Conservation (phyloP, 2,329 filamentous ascomycete genomes). For the Sarocladium kiliense region DNA sequence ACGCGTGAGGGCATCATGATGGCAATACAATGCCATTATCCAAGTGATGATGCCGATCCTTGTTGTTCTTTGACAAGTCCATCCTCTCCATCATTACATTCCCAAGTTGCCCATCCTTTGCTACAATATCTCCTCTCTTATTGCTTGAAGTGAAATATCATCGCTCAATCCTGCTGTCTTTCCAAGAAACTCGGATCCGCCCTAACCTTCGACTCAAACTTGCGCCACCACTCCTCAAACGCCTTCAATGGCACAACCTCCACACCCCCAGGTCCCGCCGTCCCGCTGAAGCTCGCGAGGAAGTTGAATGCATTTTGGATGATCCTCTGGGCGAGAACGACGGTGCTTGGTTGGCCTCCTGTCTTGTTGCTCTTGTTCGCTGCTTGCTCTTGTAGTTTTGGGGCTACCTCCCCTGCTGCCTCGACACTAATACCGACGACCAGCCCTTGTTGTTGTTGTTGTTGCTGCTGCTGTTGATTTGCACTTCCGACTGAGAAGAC, state of each 20-base stretch:
- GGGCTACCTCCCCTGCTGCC: conserved; percentile 63
- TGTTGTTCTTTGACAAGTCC: background rate
- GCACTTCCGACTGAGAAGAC: conserved; percentile 69
- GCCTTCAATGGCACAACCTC: conserved; percentile 92
- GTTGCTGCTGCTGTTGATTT: conserved; percentile 16
- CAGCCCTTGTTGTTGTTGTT: conserved; percentile 34
- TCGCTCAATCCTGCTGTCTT: conserved; percentile 34
- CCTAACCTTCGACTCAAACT: conserved; percentile 85
- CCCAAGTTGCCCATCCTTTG: too few species aligned
- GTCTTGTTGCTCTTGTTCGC: conserved; percentile 20
- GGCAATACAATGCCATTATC: too few species aligned
- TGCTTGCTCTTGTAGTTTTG: conserved; percentile 58
- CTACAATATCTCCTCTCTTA: background rate
- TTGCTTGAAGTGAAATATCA: background rate
- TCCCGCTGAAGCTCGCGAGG: conserved; percentile 76
- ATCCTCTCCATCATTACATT: background rate
- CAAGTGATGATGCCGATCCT: too few species aligned
- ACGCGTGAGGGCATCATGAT: too few species aligned
- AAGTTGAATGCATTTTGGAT: conserved; percentile 98
- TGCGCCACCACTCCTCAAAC: conserved; percentile 97
- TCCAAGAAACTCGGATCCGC: conserved; percentile 87
- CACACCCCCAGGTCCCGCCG: conserved; percentile 54
- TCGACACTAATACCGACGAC: conserved; percentile 82
- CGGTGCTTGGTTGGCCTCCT: conserved; percentile 53
- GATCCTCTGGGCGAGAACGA: conserved; percentile 82